Evolutionary conservation across 176 grass and related monocot species (phyloP), one percentile per base, ranked within the genome.

Genomic region (Eragrostis nindensis): DNA sequence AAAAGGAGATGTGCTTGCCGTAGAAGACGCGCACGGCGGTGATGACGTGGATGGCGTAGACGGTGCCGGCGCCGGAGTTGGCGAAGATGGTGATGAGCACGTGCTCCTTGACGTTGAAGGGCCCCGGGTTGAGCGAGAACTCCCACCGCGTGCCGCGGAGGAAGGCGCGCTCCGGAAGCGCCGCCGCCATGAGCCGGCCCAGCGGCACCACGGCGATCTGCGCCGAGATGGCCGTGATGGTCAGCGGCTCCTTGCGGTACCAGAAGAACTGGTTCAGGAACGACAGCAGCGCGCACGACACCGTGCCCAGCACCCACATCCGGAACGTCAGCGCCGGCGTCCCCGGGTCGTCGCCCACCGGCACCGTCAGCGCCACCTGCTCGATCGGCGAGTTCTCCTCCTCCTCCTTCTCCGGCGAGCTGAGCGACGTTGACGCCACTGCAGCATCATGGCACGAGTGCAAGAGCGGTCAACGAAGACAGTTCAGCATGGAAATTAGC

Each of bases 241-340:
- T 76, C 7, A 97, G 87, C 62, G 95, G 95, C 89, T 97, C 95
- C 85, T 94, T 94, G 29, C 92, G 82, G 87, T 97, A 97, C 95
- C 87, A 89, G 92, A 97, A 97, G 85, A 97, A 97, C 77, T 92
- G 87, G 87, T 97, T 97, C 40, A 94, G 83, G 85, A 97, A 94
- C 16, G 95, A 94, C 11, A 97, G 92, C 86, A 92, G 72, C 57
- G 50, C 86, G 80, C 92, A 97, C 26, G 95, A 97, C 9, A 64
- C 75, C 62, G 77, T 90, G 11, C 95, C 95, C 8, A 97, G 87
- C 15, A 97, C 95, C 95, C 92, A 97, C 95, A 97, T 90, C 83
- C 95, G 89, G 73, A 97, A 94, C n/a, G 92, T 97, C 44, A 97
- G 86, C 60, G 85, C 92, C 24, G 92, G 94, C 19, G 70, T 80